phyloP scores from a whole-genome alignment of 805 yeast genomes.

The Ogataea neopini region DNA sequence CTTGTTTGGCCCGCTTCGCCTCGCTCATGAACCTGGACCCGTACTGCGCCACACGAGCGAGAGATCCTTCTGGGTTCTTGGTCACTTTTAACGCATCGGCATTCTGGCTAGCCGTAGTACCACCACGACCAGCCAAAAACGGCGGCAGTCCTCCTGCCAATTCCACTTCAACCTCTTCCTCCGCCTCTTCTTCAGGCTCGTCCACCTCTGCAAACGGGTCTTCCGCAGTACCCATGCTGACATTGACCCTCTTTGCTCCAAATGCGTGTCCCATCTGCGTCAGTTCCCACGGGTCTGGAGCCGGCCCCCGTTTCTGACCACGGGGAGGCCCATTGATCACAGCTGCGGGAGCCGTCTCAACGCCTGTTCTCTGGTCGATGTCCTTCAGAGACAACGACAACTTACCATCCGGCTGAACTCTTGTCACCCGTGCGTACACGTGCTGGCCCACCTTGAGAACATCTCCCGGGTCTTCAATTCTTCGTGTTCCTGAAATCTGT shows the following conservation, averaged over 20 bases:
- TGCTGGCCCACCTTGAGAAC: slow-evolving; percentile 55
- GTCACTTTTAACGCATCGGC: slow-evolving; percentile 59
- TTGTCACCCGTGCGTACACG: slow-evolving; percentile 63
- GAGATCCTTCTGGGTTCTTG: slow-evolving; percentile 76
- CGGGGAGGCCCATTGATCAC: slow-evolving; percentile 8
- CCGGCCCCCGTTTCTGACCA: slow-evolving; percentile 54
- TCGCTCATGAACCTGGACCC: slow-evolving; percentile 72
- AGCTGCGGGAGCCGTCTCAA: slow-evolving; percentile 2
- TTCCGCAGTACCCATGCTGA: slow-evolving; percentile 19
- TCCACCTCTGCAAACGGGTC: slow-evolving; percentile 37
- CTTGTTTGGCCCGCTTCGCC: slow-evolving; percentile 57
- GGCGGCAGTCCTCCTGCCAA: slow-evolving; percentile 67
- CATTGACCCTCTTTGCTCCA: slow-evolving; percentile 28
- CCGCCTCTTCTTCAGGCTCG: slow-evolving; percentile 30
- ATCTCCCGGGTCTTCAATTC: slow-evolving; percentile 61
- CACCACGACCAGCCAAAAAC: slow-evolving; percentile 44
- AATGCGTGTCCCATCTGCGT: slow-evolving; percentile 58
- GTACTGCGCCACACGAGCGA: slow-evolving; percentile 70
- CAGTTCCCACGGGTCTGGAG: slow-evolving; percentile 91
- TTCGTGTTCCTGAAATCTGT: slow-evolving; percentile 47
- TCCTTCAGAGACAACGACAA: slow-evolving; percentile 68
- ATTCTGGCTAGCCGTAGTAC: background rate
- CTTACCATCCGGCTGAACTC: slow-evolving; percentile 42
- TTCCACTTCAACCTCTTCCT: slow-evolving; percentile 70
- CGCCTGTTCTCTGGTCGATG: slow-evolving; percentile 71